Base-by-base conservation (phyloP, 129 eudicot species). In the Tagetes erecta region DNA sequence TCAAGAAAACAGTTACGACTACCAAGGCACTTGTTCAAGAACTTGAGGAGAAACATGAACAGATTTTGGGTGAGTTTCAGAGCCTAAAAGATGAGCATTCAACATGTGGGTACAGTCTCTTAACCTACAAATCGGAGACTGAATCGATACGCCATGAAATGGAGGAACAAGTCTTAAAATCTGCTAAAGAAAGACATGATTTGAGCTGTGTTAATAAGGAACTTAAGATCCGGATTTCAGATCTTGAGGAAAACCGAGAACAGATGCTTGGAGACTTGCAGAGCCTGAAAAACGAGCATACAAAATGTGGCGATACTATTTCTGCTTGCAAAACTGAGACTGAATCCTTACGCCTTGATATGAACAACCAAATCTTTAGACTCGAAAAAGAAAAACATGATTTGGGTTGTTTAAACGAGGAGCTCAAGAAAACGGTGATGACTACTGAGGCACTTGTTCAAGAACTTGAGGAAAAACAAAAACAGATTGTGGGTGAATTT, bases 11-110 rank as follows among this genome's bases (percentile, higher is more conserved):
- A 78, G 86, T 88, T 59, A 62, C 37, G 67, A 62, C 44, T 12
- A 4, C 30, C 2, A 45, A 62, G 37, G 84, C 96, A 44, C 94
- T 91, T 55, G 76, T 88, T 60, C 97, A 88, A 50, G 94, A 95
- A 76, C 96, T 95, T 1, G 96, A 95, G 83, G 99, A 88, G 82
- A 95, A 85, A 80, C 96, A 91, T 76, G 90, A 95, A 80, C 91
- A 77, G 60, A 77, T 91, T 84, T 44, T 91, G 12, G 99, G 83
- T 63, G 96, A 95, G 83, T 76, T 87, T 78, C 95, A 90, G 78
- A 82, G 62, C 70, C 85, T 93, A 74, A 83, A 88, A 74, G 66
- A 86, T 27, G 96, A 93, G 80, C 97, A 93, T 41, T 84, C 95
- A 0, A 75, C 90, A 4, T 93, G 96, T 81, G 63, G 85, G 20